Base-by-base conservation (phyloP, 1,139 yeast species). In the Diutina pseudorugosa region DNA sequence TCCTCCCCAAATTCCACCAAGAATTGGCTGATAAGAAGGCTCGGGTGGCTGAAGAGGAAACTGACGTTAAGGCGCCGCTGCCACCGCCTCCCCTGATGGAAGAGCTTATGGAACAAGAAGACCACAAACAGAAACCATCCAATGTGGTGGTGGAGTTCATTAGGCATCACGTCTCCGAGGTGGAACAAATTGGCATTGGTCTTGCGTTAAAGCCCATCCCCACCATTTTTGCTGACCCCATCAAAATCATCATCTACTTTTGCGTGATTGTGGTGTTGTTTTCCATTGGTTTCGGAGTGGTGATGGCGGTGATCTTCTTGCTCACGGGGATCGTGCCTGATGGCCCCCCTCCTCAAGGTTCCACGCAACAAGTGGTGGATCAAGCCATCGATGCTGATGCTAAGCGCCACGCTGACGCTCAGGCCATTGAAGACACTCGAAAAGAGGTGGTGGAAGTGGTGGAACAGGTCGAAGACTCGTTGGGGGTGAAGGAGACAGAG, bases 1-100 rank as follows among this genome's bases (percentile, higher is more conserved):
- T 79, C 67, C 60, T 69, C 30, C 79, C 82, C 51, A 90, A 90
- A 70, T 68, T 69, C 51, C 73, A 71, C 30, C 62, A 82, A 56
- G 96, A 90, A 67, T 19, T 45, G 4, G 49, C 27, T 7, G 19
- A n/a, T 8, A 45, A 45, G n/a, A 25, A 27, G 40, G 12, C 9
- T 9, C 20, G 36, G 9, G 19, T 8, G 18, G 49, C 27, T 6
- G 33, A 44, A 16, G 49, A 45, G 16, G 40, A 25, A 27, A 23
- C 18, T 3, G 23, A 45, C 11, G 18, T n/a, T 11, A 25, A 8
- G 8, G 14, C 40, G 7, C 41, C 49, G 8, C 14, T 21, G 30
- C n/a, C 47, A 5, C 49, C 49, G 5, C 49, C 49, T 11, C 49
- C 49, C 2, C 21, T 12, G n/a, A 9, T 27, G 19, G 49, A 27